Conservation (phyloP, 768 basidiomycete species). For the Nidularia pulvinata region DNA sequence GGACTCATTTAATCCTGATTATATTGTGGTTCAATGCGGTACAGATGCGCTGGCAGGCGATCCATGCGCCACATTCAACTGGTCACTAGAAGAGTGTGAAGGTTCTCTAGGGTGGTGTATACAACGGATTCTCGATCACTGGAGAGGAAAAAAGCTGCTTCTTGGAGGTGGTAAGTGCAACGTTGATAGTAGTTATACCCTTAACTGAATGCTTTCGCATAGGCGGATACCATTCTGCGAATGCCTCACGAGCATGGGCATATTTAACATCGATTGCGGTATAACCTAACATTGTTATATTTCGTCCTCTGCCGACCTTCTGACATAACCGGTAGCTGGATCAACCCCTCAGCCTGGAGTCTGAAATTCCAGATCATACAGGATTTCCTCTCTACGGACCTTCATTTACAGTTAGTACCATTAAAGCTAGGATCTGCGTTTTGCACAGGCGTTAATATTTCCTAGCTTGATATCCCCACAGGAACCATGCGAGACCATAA, state of each 20-base stretch:
- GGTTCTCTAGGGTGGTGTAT: conserved; percentile 78
- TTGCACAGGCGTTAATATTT: not conserved
- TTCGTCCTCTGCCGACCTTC: not conserved
- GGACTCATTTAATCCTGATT: conserved; percentile 71
- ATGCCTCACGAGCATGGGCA: conserved; percentile 87
- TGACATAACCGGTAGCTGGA: conserved; percentile 38
- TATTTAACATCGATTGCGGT: conserved; percentile 79
- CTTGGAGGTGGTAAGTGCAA: conserved; percentile 67
- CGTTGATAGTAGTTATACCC: not conserved
- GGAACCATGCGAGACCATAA: conserved; percentile 82
- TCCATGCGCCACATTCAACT: conserved; percentile 74
- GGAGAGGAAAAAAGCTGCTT: conserved; percentile 65
- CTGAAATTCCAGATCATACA: conserved; percentile 74
- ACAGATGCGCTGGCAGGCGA: conserved; percentile 88
- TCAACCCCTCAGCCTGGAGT: conserved; percentile 53
- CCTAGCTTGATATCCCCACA: conserved; percentile 65
- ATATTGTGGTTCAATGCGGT: conserved; percentile 83
- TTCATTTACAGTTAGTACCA: conserved; percentile 56
- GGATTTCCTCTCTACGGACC: conserved; percentile 77
- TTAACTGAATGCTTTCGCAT: conserved; percentile 1
- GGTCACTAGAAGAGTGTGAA: conserved; percentile 51
- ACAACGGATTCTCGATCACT: conserved; percentile 43
- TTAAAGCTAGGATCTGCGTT: too few species aligned
- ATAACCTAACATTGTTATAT: not conserved
- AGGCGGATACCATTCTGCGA: conserved; percentile 86